Conservation (phyloP, 441 rosid genomes). For the Mallotus repandus region DNA sequence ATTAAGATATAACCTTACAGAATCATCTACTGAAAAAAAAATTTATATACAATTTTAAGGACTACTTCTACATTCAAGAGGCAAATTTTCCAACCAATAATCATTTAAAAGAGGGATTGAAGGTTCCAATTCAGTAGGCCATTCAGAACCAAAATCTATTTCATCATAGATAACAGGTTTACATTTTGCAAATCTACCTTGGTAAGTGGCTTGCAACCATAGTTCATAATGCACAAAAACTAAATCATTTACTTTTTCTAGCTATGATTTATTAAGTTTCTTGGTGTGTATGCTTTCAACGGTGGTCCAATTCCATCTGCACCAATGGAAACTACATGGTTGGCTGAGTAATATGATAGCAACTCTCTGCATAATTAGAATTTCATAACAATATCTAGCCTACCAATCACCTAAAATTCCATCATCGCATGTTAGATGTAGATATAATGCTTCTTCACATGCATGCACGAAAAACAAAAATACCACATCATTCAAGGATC, state of each 20-base stretch:
- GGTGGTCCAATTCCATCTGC: conserved; percentile 62
- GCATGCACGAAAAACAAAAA: not conserved
- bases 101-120: too few relatives aligned
- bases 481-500: too few relatives aligned
- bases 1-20: too few relatives aligned
- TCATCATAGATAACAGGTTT: conserved; percentile 46
- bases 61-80: conserved; percentile 35
- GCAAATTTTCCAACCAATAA: conserved; percentile 46
- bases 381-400: conserved; percentile 59
- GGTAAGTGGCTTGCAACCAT: conserved; percentile 43
- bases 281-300: conserved; percentile 42
- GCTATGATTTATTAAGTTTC: conserved; percentile 36
- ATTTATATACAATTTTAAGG: conserved; percentile 28
- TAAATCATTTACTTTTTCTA: too few relatives aligned
- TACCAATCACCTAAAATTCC: conserved; percentile 62
- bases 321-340: conserved; percentile 61
- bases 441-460: not conserved
- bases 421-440: not conserved
- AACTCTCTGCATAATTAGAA: conserved; percentile 54
- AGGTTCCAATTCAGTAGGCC: conserved; percentile 51
- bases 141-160: conserved; percentile 50
- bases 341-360: too few relatives aligned
- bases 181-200: conserved; percentile 34
- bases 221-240: conserved; percentile 60
- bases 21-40: too few relatives aligned